Evolutionary conservation across 2,329 filamentous ascomycete species (phyloP).

Genomic region (Seiridium unicorne): DNA sequence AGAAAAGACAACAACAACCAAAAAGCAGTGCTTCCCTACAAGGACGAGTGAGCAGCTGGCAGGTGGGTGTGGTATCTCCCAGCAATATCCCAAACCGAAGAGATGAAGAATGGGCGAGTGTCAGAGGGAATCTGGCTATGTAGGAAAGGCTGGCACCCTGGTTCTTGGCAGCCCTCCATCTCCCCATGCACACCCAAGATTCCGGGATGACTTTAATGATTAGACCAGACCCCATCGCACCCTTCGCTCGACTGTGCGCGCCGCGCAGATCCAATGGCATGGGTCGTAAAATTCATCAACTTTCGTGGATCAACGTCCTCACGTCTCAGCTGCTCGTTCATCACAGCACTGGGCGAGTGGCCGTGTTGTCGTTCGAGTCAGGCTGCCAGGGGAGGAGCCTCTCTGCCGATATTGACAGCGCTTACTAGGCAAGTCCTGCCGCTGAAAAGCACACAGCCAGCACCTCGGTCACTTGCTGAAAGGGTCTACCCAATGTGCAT

Average conservation of each 20-base stretch:
- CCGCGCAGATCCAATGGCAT: neutral
- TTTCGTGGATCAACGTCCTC: neutral
- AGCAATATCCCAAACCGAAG: neutral
- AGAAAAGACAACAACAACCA: conserved; percentile 10
- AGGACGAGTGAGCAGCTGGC: neutral
- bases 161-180: conserved; percentile 21
- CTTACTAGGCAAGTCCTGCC: neutral
- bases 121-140: conserved; percentile 10
- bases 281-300: neutral
- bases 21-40: neutral
- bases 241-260: conserved; percentile 15
- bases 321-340: neutral
- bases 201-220: conserved; percentile 25
- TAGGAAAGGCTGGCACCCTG: conserved; percentile 23
- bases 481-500: neutral
- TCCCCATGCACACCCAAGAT: conserved; percentile 29
- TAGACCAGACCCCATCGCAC: conserved; percentile 15
- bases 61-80: neutral
- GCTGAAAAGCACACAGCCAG: neutral
- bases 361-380: neutral
- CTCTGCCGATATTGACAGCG: neutral
- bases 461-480: neutral
- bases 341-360: neutral
- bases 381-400: neutral
- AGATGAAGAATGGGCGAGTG: conserved; percentile 8